phyloP scores from a whole-genome alignment of 2,329 filamentous ascomycete genomes.

The Exophiala lecanii-corni region DNA sequence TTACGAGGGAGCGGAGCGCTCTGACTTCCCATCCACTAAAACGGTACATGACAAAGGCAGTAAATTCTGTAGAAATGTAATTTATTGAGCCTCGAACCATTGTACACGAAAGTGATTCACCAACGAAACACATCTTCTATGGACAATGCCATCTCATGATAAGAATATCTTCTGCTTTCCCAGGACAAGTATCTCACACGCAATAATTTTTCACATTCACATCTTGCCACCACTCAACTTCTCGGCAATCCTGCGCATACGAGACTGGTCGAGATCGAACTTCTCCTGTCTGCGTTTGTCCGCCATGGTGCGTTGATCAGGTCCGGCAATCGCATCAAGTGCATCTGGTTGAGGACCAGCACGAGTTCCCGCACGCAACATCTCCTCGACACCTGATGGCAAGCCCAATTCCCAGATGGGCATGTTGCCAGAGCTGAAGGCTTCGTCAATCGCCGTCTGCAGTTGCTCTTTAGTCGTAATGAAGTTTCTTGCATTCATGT shows the following conservation, averaged over 20 bases:
- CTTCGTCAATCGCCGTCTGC: slow-evolving; percentile 63
- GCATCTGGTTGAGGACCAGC: background rate
- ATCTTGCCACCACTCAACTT: slow-evolving; percentile 64
- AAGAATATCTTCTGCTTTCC: too few relatives aligned
- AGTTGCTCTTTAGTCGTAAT: slow-evolving; percentile 79
- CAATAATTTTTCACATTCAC: too few relatives aligned
- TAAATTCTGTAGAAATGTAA: too few relatives aligned
- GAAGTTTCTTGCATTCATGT: slow-evolving; percentile 81
- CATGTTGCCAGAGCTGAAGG: slow-evolving; percentile 58
- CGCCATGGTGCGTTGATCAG: background rate
- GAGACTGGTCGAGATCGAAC: slow-evolving; percentile 42
- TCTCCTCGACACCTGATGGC: slow-evolving; percentile 45
- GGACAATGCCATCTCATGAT: too few relatives aligned
- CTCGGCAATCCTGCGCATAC: slow-evolving; percentile 62
- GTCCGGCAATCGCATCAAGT: background rate
- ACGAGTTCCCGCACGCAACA: slow-evolving; percentile 31
- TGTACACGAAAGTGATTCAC: too few relatives aligned
- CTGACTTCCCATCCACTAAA: too few relatives aligned
- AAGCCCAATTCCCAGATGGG: slow-evolving; percentile 49
- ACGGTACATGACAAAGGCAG: too few relatives aligned
- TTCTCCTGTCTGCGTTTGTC: slow-evolving; percentile 27
- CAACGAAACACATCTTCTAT: too few relatives aligned
- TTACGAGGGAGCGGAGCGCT: too few relatives aligned
- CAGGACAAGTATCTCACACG: too few relatives aligned
- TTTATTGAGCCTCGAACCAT: too few relatives aligned